phyloP scores from a whole-genome alignment of 306 rosid genomes.

The Vigna mungo region DNA sequence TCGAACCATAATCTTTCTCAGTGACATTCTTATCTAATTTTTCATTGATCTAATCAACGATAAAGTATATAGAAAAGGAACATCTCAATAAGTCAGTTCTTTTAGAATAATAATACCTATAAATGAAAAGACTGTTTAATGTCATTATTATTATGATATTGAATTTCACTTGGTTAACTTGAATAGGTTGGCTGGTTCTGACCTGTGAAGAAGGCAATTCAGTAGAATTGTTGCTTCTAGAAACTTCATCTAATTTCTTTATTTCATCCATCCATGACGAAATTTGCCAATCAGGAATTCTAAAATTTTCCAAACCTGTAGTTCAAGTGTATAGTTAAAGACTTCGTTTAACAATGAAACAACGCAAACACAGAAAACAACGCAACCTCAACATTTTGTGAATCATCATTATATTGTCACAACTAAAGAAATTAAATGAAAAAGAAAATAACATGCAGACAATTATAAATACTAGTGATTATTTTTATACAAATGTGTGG shows the following conservation, averaged over 20 bases:
- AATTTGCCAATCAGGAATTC: accelerated
- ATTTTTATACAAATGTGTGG: too few species aligned
- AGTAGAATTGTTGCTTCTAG: not conserved
- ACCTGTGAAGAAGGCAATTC: not conserved
- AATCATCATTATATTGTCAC: not conserved
- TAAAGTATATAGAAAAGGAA: not conserved
- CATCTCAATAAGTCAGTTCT: not conserved
- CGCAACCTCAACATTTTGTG: not conserved
- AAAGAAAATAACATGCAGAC: too few species aligned
- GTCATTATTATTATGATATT: too few species aligned
- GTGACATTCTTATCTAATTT: not conserved
- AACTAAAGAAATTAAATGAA: too few species aligned
- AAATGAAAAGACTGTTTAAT: not conserved
- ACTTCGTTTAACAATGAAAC: not conserved
- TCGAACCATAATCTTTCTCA: not conserved
- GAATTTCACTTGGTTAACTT: not conserved
- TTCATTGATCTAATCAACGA: not conserved
- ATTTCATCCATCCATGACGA: accelerated
- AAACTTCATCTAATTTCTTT: not conserved
- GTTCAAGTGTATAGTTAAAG: accelerated
- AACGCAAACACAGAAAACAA: not conserved
- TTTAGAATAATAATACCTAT: too few species aligned
- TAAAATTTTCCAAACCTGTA: not conserved
- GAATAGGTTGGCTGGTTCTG: not conserved
- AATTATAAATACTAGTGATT: too few species aligned